Percentiles rank a stretch among this genome's conserved stretches.
Evolutionary conservation across 306 rosid genomes (phyloP).

Genomic region (Cucumis hystrix): DNA sequence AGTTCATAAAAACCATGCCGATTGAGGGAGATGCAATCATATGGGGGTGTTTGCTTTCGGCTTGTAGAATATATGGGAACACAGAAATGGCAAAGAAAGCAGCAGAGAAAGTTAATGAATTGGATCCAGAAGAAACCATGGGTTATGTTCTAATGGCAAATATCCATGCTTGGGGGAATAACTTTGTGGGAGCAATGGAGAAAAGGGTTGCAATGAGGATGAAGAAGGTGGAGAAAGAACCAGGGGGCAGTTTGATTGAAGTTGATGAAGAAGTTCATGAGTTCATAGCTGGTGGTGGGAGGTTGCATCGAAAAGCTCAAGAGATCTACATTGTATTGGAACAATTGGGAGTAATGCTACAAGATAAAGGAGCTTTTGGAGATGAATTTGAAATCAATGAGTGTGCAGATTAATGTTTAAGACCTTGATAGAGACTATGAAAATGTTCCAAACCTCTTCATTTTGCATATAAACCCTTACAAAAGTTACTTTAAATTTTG

Average conservation of each 20-base stretch:
- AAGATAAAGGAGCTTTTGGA: neutral
- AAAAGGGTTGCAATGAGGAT: constrained; percentile 56
- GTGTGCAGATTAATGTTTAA: too few species aligned
- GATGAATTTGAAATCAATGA: too few species aligned
- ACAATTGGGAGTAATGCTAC: constrained; percentile 13
- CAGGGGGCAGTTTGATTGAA: constrained; percentile 82
- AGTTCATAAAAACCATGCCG: constrained; percentile 40
- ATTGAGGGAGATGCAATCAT: constrained; percentile 51
- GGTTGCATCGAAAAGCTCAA: constrained; percentile 36
- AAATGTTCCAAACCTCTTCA: neutral
- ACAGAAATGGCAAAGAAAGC: constrained; percentile 50
- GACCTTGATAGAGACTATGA: neutral
- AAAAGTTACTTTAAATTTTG: too few species aligned
- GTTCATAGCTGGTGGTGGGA: constrained; percentile 67
- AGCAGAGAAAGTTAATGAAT: constrained; percentile 36
- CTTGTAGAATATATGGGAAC: constrained; percentile 51
- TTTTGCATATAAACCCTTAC: too few species aligned
- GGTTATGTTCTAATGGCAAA: constrained; percentile 65
- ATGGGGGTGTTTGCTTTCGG: constrained; percentile 82
- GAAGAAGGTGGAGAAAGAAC: constrained; percentile 52
- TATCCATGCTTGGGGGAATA: constrained; percentile 40
- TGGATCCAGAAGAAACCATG: constrained; percentile 53
- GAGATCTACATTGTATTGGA: constrained; percentile 53
- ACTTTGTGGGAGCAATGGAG: constrained; percentile 46
- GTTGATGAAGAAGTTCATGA: constrained; percentile 65